Evolutionary conservation across 2,329 filamentous ascomycete species (phyloP), one percentile per base, ranked within the genome.

Genomic region (Dactylellina parvicollis): DNA sequence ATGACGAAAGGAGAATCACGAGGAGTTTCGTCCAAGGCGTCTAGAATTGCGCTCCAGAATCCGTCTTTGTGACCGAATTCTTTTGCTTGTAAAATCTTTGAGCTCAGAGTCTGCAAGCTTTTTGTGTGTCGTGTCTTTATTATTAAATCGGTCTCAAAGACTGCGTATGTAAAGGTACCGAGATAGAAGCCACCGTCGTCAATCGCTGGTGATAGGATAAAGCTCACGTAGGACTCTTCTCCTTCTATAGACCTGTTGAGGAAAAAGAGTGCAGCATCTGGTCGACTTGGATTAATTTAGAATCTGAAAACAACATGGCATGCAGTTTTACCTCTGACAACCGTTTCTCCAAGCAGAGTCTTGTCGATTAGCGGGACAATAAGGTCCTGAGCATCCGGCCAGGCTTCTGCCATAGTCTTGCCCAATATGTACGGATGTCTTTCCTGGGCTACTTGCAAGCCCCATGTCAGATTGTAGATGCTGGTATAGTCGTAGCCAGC

Each of bases 191-290:
- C 75, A 18, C 74, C 42, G 16, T 72, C 67, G 12, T 74, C 74
- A 24, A 75, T 46, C 2, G 77, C 73, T n/a, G 77, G 72, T 9
- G 61, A 76, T n/a, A 78, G 54, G 2, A 75, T 72, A 44, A 78
- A 76, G 34, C 76, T 75, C 16, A 77, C 75, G 54, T 78, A 78
- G 8, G 70, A 73, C 36, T 78, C 77, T 34, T 72, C 64, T 74
- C 76, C 44, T 46, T 24, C 32, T 38, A 74, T 56, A 8, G 67
- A 72, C 34, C 65, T 72, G 24, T 72, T 72, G 0, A 72, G 36
- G 38, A 65, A 65, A 38, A 72, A 72, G 10, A 72, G 36, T 16
- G 67, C 67, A 20, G 67, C 67, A 9, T 72, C 67, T 71, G 28
- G 5, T n/a, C 22, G 4, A 40, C 12, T 14, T 4, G 9, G 24